Evolutionary conservation across 1,284 basidiomycete genomes (phyloP), one percentile per base, ranked within the genome.

Genomic region (Amylostereum areolatum): DNA sequence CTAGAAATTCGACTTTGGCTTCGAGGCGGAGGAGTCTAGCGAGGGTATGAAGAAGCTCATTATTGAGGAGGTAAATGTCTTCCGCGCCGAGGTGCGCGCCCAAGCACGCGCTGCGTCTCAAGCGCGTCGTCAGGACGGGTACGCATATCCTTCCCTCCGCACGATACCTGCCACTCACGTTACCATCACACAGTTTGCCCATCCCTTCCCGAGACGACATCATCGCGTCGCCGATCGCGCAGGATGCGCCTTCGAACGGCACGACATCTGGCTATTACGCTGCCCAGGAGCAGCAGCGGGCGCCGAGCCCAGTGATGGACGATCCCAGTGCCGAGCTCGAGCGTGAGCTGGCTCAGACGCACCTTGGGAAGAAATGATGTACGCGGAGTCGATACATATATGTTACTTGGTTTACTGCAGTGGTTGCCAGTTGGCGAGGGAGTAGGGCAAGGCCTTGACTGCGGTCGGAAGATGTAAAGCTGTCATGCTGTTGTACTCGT

Each of bases 1-100:
- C 18, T 18, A 92, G 84, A 85, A 89, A 70, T 98, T 99, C 60
- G 94, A 99, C 70, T 99, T 99, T 64, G 79, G 85, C n/a, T 99
- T 99, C 58, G 97, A 99, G 69, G 85, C 88, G 55, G 96, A 98
- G 67, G 96, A 99, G 56, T 85, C 86, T 47, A 94, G 95, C 52
- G 92, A 97, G 48, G 97, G 97, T 25, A 99, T 99, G 97, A 92
- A 96, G 69, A 81, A 81, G 56, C 70, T 99, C 60, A 99, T 99
- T 59, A 82, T 98, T 10, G 83, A 96, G 35, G 96, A 99, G 69
- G 95, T 98, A 35, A 85, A 84, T 53, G 68, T 75, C n/a, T 97
- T 97, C 80, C 80, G 93, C 32, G 77, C 83, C 18, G 85, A 93
- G 62, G 93, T 97, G 3, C 80, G 93, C 46, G 74, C 76, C 11